Evolutionary conservation across 495 filamentous ascomycete genomes (phyloP).

Genomic region (Daldinia childiae): DNA sequence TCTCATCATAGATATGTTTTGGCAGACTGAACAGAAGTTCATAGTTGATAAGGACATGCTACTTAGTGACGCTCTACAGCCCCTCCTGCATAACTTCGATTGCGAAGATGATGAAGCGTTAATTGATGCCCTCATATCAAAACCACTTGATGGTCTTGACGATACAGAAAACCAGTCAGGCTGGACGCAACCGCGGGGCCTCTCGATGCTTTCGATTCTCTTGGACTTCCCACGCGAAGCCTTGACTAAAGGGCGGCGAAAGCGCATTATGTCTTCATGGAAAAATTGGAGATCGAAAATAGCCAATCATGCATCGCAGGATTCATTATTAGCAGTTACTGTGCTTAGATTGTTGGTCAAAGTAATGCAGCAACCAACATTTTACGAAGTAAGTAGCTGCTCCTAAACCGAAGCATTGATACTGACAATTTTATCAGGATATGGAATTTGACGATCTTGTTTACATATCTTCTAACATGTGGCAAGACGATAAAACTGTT

Average conservation of each 20-base stretch:
- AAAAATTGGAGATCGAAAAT: constrained; percentile 41
- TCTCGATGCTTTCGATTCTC: constrained; percentile 25
- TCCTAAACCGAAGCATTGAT: neutral
- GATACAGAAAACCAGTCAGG: constrained; percentile 28
- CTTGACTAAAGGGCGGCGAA: constrained; percentile 49
- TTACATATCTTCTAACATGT: constrained; percentile 41
- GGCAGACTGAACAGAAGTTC: constrained; percentile 25
- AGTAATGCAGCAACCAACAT: constrained; percentile 58
- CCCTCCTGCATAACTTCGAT: constrained; percentile 40
- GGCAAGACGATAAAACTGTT: constrained; percentile 13
- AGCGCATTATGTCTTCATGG: constrained; percentile 51
- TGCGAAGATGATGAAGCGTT: constrained; percentile 44
- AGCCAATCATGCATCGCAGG: constrained; percentile 20
- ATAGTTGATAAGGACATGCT: constrained; percentile 6
- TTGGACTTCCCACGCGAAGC: constrained; percentile 37
- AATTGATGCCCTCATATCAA: constrained; percentile 40
- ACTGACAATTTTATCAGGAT: constrained; percentile 39
- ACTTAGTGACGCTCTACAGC: constrained; percentile 14
- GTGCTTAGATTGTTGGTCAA: constrained; percentile 59
- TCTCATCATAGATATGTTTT: constrained; percentile 41
- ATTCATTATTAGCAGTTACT: constrained; percentile 33
- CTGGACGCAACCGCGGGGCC: constrained; percentile 41
- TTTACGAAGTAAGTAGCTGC: constrained; percentile 54
- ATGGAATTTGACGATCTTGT: constrained; percentile 52
- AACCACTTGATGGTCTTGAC: constrained; percentile 38